Conservation (phyloP, 2,329 filamentous ascomycete species). For the Thermothelomyces thermophilus region DNA sequence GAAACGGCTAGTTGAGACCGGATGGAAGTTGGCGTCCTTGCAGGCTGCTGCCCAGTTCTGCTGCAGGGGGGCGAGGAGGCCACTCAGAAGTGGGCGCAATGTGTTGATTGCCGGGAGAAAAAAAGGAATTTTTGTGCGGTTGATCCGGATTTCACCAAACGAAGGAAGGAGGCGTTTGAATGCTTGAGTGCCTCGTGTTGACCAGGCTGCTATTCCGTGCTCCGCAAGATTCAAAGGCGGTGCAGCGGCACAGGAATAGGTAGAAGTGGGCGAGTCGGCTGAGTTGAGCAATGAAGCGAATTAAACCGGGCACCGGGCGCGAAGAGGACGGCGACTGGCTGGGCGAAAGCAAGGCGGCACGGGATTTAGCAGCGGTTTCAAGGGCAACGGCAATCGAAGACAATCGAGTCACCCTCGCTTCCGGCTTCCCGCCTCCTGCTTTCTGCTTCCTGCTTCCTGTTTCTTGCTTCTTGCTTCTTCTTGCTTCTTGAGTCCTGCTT, state of each 20-base stretch:
- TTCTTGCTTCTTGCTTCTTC: background rate
- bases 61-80: background rate
- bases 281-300: background rate
- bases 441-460: background rate
- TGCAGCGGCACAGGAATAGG: background rate
- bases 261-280: too few relatives aligned
- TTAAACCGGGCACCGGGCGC: background rate
- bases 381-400: conserved; percentile 16
- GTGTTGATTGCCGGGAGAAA: conserved; percentile 8
- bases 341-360: conserved; percentile 7
- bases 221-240: conserved; percentile 4
- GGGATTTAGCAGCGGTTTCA: conserved; percentile 23
- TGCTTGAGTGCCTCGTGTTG: background rate
- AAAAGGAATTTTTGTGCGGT: background rate
- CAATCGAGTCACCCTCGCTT: conserved; percentile 7
- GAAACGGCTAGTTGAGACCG: background rate
- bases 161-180: background rate
- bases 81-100: conserved; percentile 11
- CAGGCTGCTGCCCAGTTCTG: conserved; percentile 7
- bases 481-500: background rate
- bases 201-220: conserved; percentile 3
- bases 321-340: background rate
- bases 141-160: conserved; percentile 8
- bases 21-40: conserved; percentile 16
- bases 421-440: conserved; percentile 9